Evolutionary conservation across 768 basidiomycete genomes (phyloP).

Genomic region (Hydnum rufescens): DNA sequence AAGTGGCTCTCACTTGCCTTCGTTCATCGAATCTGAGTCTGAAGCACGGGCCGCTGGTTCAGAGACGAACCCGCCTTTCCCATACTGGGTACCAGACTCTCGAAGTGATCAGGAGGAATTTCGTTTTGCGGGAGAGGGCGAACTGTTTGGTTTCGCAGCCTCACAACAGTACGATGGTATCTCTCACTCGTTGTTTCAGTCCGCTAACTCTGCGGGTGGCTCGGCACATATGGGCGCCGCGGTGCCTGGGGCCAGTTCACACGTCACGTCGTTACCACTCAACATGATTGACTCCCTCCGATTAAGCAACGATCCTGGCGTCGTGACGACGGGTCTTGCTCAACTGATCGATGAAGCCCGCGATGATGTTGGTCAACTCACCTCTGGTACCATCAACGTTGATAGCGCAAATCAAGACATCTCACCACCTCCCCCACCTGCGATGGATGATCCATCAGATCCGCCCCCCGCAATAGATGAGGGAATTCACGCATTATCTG

Average conservation of each 20-base stretch:
- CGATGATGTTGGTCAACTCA: conserved; percentile 5
- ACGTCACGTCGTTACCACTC: conserved; percentile 59
- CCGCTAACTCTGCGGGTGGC: conserved; percentile 29
- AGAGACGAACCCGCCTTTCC: conserved; percentile 12
- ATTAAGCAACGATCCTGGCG: conserved; percentile 13
- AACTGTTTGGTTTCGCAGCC: conserved; percentile 51
- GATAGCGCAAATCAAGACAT: conserved; percentile 18
- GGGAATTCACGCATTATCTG: neutral
- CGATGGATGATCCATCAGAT: conserved; percentile 73
- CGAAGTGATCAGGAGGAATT: conserved; percentile 3
- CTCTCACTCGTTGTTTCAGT: conserved; percentile 31
- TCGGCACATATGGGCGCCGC: conserved; percentile 69
- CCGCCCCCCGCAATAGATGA: conserved; percentile 76
- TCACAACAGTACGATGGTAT: conserved; percentile 70
- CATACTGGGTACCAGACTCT: neutral
- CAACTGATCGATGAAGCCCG: conserved; percentile 33
- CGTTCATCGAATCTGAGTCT: conserved; percentile 62
- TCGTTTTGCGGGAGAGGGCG: conserved; percentile 42
- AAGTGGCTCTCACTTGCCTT: conserved; percentile 30
- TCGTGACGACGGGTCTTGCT: conserved; percentile 38
- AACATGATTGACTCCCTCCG: too few species aligned
- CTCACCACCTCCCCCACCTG: conserved; percentile 59
- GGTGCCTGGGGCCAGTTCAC: too few species aligned
- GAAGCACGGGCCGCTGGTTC: conserved; percentile 24
- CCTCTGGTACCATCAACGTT: neutral